Evolutionary conservation across 2,329 filamentous ascomycete genomes (phyloP), one percentile per base, ranked within the genome.

Genomic region (Fusarium staphyleae): DNA sequence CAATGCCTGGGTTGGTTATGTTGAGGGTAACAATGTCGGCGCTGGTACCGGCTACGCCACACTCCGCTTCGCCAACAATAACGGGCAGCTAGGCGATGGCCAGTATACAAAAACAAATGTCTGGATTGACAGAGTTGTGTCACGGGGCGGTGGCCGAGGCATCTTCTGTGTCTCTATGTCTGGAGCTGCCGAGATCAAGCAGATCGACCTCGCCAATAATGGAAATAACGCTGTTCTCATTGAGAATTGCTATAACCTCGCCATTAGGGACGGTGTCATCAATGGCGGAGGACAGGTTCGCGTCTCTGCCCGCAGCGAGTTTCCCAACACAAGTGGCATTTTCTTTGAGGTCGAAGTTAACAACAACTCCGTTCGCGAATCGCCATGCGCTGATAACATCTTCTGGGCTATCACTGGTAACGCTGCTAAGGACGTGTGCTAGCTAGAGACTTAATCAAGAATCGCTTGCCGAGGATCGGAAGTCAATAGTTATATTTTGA

Each of bases 211-310:
- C 1, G 75, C 79, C 0, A 70, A 72, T 58, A 85, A 83, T 40
- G 81, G 77, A 0, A 82, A 81, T 64, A 84, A 85, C 50, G 78
- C 82, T 1, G 75, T 85, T 15, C 72, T 85, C 1, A 79, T 85
- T 22, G 82, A 85, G 74, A 85, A 85, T 68, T 85, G 82, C 71
- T 84, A 85, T 66, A 81, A 81, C 44, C 57, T 85, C 26, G 69
- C 71, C 1, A 83, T 85, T 64, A 69, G 66, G 2, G 76, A 77
- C 14, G 82, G 82, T 0, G 79, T 73, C 3, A 77, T 85, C 18
- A 77, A 75, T 19, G 79, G 81, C 2, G 82, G 82, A 1, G 82
- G 82, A 0, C 81, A 84, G 67, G 81, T 85, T 7, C 74, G 82
- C 3, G 58, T 85, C 11, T 68, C 81, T 2, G 81, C 82, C 2